Evolutionary conservation across 2,329 filamentous ascomycete genomes (phyloP), one percentile per base, ranked within the genome.

Genomic region (Aureobasidium sp.): DNA sequence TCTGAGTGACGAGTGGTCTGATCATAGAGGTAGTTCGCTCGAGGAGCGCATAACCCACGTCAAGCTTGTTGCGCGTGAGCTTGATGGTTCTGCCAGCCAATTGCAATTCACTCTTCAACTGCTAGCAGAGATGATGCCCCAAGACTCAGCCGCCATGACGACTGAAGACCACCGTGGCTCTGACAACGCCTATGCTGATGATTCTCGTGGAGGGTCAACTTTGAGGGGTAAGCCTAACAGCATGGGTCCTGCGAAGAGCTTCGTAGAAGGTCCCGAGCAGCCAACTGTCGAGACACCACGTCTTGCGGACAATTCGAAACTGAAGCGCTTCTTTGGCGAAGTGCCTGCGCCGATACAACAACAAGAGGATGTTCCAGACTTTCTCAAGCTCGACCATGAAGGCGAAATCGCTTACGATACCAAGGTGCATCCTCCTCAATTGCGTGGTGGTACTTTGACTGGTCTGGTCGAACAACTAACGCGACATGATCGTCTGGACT

Each of bases 401-500:
- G 83, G 86, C 55, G 94, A 97, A 69, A 86, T 99, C 3, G 88
- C 90, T 2, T 97, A 93, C 78, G 94, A 97, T 71, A 82, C 81
- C 62, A 97, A 97, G 75, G 77, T 80, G n/a, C 82, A 86, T 34
- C 84, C 86, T 2, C 86, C 89, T 29, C 83, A 87, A 34, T 83
- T 99, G 62, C 94, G 92, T 73, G 94, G 93, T 66, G 94, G 94
- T 50, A 96, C 93, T 0, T 77, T 99, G 25, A 82, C 90, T 34
- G 94, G 90, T 5, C 79, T 99, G 62, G 94, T 97, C 6, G 94
- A 97, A 74, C 93, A 97, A 71, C 82, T 99, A 48, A 99, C 94
- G 16, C 86, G 94, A 53, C 94, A 99, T 71, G 94, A 99, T 76
- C 94, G 95, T 70, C 83, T 96, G 15, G 94, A 97, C 71, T 91